A percentile compares a stretch with the other conserved stretches of the same genome.
These are phyloP conservation scores for Globisporangium barbulae DNA, from an alignment of 352 stramenopile genomes.

Conservation along the genomic window DNA sequence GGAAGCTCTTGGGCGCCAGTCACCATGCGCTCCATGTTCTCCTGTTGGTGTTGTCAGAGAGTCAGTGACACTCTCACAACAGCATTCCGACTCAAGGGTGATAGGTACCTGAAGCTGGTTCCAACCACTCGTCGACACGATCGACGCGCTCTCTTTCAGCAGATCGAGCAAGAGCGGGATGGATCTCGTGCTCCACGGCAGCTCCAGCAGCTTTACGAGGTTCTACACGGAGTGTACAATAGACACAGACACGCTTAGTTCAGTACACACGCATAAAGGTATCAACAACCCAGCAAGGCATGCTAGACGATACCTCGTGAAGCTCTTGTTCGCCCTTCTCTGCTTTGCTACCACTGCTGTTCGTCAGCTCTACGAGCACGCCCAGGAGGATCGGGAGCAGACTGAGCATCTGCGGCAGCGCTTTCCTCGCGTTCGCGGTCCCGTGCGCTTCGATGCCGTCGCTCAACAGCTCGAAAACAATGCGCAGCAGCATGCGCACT, in stretches of 20 bases:
- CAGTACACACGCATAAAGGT: background rate
- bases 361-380: slow-evolving; percentile 33
- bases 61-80: background rate
- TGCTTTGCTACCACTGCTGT: background rate
- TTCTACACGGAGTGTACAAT: slow-evolving; percentile 22
- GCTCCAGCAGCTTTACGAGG: slow-evolving; percentile 56
- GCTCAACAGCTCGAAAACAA: slow-evolving; percentile 49
- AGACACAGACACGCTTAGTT: background rate
- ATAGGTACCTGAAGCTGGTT: slow-evolving; percentile 42
- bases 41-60: slow-evolving; percentile 19
- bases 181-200: slow-evolving; percentile 56
- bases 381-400: slow-evolving; percentile 55
- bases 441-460: slow-evolving; percentile 33
- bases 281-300: background rate
- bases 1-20: slow-evolving; percentile 28
- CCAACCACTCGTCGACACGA: slow-evolving; percentile 50
- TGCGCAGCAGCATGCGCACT: slow-evolving; percentile 48
- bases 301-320: slow-evolving; percentile 23
- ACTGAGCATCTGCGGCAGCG: slow-evolving; percentile 57
- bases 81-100: background rate
- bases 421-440: slow-evolving; percentile 23
- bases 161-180: slow-evolving; percentile 58
- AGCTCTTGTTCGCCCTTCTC: slow-evolving; percentile 13
- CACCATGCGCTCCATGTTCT: slow-evolving; percentile 48
- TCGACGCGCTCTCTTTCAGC: slow-evolving; percentile 39